Evolutionary conservation across 495 filamentous ascomycete genomes (phyloP).

Genomic region (Hypoxylon perforatum): DNA sequence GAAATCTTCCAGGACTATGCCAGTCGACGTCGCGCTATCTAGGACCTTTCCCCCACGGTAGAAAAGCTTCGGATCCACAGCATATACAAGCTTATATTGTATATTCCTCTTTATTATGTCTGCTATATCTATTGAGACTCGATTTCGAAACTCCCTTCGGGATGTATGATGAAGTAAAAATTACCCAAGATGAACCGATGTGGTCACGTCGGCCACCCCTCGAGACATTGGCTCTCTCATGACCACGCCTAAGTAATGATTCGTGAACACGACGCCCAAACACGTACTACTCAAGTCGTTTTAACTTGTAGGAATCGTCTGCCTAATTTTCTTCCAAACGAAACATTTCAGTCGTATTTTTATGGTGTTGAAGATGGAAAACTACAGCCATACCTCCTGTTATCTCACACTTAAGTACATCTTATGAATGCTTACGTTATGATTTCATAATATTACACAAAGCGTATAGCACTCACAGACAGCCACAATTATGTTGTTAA

Average conservation of each 20-base stretch:
- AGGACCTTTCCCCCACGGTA: neutral
- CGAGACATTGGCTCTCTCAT: neutral
- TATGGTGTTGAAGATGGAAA: no score
- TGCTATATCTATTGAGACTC: slow-evolving; percentile 48
- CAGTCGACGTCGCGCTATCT: slow-evolving; percentile 7
- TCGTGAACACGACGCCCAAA: neutral
- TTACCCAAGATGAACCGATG: neutral
- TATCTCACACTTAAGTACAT: no score
- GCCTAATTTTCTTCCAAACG: no score
- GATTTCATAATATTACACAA: no score
- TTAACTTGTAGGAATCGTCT: neutral
- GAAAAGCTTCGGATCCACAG: slow-evolving; percentile 6
- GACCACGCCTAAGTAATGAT: neutral
- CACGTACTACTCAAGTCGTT: neutral
- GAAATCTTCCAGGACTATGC: slow-evolving; percentile 28
- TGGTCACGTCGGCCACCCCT: neutral
- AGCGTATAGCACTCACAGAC: no score
- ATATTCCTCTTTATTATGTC: neutral
- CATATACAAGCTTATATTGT: slow-evolving; percentile 13
- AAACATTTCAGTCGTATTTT: no score
- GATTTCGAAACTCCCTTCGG: neutral
- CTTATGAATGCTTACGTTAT: no score
- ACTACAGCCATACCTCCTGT: no score
- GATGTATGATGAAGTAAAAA: slow-evolving; percentile 1
- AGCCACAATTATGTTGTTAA: no score